Evolutionary conservation across 495 filamentous ascomycete species (phyloP).

Genomic region (Aeminium ludgeri): DNA sequence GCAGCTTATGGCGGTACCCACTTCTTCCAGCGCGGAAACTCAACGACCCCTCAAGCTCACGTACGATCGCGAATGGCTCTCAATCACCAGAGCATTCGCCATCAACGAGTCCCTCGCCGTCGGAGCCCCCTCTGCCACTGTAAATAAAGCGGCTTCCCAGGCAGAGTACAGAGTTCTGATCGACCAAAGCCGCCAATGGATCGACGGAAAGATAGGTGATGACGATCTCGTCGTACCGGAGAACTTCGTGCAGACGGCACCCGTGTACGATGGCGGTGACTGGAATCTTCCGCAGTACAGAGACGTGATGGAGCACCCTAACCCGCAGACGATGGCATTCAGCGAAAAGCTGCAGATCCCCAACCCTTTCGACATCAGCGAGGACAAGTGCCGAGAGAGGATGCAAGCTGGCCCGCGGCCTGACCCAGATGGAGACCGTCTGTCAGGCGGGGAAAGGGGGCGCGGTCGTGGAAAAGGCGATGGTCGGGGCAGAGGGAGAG

Average conservation of each 20-base stretch:
- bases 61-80: constrained; percentile 91
- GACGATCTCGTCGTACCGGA: constrained; percentile 43
- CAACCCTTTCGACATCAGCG: constrained; percentile 55
- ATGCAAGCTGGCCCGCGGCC: constrained; percentile 1
- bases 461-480: constrained; percentile 3
- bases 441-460: constrained; percentile 6
- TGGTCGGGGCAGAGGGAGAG: constrained; percentile 1
- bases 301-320: constrained; percentile 47
- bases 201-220: constrained; percentile 45
- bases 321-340: constrained; percentile 62
- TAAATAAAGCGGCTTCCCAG: constrained; percentile 43
- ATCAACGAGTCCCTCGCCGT: constrained; percentile 33
- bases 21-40: constrained; percentile 10
- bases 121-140: constrained; percentile 34
- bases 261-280: constrained; percentile 36
- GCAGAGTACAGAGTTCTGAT: constrained; percentile 54
- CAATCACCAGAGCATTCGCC: constrained; percentile 72
- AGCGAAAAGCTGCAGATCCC: constrained; percentile 60
- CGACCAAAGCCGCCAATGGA: constrained; percentile 50
- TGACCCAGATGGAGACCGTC: constrained; percentile 7
- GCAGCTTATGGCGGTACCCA: constrained; percentile 50
- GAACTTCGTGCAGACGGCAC: constrained; percentile 64
- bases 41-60: constrained; percentile 33
- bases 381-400: constrained; percentile 27
- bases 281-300: constrained; percentile 16